Evolutionary conservation across 257 asterid species (phyloP).

Genomic region (Penstemon davidsonii): DNA sequence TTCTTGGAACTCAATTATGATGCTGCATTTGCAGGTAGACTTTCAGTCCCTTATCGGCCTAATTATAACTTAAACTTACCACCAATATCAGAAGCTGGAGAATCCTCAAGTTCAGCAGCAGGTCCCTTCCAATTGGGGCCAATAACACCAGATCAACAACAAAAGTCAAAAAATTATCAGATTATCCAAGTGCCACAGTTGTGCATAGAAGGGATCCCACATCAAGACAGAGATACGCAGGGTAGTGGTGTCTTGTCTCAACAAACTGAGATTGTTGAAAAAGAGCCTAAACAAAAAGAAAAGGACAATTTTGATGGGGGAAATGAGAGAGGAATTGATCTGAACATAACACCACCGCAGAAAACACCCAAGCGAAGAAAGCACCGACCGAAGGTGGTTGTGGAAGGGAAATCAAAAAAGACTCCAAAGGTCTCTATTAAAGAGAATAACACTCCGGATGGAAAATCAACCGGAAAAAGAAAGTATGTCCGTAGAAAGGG

Average conservation of each 20-base stretch:
- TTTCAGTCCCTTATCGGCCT: constrained; percentile 33
- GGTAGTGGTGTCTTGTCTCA: constrained; percentile 29
- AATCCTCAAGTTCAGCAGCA: constrained; percentile 34
- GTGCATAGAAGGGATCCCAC: constrained; percentile 31
- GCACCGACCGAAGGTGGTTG: constrained; percentile 85
- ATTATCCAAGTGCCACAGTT: constrained; percentile 35
- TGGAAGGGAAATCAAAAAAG: constrained; percentile 71
- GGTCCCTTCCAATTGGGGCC: constrained; percentile 49
- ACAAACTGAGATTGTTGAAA: constrained; percentile 32
- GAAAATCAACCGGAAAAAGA: constrained; percentile 52
- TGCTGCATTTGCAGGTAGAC: constrained; percentile 46
- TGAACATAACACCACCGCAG: constrained; percentile 66
- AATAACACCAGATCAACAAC: constrained; percentile 57
- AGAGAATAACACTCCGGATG: constrained; percentile 33
- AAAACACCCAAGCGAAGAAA: constrained; percentile 74
- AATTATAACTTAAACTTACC: constrained; percentile 41
- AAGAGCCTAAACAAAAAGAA: constrained; percentile 31
- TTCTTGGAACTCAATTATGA: constrained; percentile 1
- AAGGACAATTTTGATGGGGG: constrained; percentile 32
- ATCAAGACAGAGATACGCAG: constrained; percentile 39
- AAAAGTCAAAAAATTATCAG: constrained; percentile 41
- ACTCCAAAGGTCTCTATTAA: constrained; percentile 49
- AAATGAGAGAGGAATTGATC: constrained; percentile 52
- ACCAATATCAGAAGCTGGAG: constrained; percentile 40
- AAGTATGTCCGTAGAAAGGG: constrained; percentile 57